Conservation (phyloP, 2,329 filamentous ascomycete genomes). For the Colletotrichum costaricense region DNA sequence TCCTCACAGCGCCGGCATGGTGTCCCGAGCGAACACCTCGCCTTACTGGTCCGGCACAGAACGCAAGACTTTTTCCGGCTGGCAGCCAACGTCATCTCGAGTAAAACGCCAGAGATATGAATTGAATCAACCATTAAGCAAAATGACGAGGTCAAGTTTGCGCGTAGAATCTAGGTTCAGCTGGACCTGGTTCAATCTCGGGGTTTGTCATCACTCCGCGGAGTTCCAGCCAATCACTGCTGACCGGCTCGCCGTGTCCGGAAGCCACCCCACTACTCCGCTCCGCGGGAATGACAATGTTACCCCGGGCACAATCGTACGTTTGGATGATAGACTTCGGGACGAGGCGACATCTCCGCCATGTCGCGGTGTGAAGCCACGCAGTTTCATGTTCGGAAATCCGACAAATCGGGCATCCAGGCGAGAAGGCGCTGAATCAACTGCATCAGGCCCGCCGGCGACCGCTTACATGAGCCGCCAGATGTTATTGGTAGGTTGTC, state of each 20-base stretch:
- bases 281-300: background rate
- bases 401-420: background rate
- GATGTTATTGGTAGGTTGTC: background rate
- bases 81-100: background rate
- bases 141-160: background rate
- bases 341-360: background rate
- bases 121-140: background rate
- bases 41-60: slow-evolving; percentile 40
- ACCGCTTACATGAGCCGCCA: background rate
- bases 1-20: slow-evolving; percentile 39
- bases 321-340: background rate
- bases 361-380: background rate
- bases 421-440: background rate
- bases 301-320: background rate
- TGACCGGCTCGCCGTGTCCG: background rate
- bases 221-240: slow-evolving; percentile 5
- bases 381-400: background rate
- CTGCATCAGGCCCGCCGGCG: background rate
- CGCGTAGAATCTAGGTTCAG: background rate
- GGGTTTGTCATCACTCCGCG: slow-evolving; percentile 4
- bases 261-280: slow-evolving; percentile 18
- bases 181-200: background rate
- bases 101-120: background rate
- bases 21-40: slow-evolving; percentile 40
- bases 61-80: slow-evolving; percentile 39